phyloP scores from a whole-genome alignment of 495 filamentous ascomycete species.

The Penicillium canescens region DNA sequence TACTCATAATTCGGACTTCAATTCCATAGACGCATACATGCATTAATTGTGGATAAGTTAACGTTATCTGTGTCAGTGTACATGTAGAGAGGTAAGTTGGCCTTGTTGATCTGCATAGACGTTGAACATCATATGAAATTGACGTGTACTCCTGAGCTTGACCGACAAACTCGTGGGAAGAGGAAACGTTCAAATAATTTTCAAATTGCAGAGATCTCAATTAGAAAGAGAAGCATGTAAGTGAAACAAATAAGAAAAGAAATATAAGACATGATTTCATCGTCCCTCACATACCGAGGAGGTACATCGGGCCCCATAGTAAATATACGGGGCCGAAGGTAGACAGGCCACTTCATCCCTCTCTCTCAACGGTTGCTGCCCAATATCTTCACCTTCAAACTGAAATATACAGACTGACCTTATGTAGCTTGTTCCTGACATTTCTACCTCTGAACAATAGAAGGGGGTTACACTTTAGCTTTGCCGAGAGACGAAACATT shows the following conservation, averaged over 20 bases:
- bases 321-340: constrained; percentile 15
- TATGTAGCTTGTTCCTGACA: constrained; percentile 21
- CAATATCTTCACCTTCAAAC: constrained; percentile 12
- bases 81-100: not conserved
- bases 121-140: not conserved
- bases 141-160: not conserved
- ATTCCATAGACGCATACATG: constrained; percentile 5
- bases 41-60: not conserved
- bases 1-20: constrained; percentile 1
- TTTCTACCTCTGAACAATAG: not conserved
- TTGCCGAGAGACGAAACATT: constrained; percentile 29
- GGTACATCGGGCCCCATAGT: constrained; percentile 26
- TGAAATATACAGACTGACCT: not conserved
- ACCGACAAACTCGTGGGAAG: not conserved
- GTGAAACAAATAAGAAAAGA: constrained; percentile 3
- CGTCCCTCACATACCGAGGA: constrained; percentile 30
- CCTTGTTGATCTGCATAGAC: not conserved
- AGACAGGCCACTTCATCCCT: constrained; percentile 29
- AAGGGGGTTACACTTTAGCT: not conserved
- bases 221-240: not conserved
- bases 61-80: not conserved
- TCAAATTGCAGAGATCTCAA: not conserved
- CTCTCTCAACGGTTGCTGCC: constrained; percentile 29
- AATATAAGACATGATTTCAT: constrained; percentile 19
- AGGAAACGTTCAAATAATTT: not conserved